Base-by-base conservation (phyloP, 208 protist species). In the Leishmania tropica region DNA sequence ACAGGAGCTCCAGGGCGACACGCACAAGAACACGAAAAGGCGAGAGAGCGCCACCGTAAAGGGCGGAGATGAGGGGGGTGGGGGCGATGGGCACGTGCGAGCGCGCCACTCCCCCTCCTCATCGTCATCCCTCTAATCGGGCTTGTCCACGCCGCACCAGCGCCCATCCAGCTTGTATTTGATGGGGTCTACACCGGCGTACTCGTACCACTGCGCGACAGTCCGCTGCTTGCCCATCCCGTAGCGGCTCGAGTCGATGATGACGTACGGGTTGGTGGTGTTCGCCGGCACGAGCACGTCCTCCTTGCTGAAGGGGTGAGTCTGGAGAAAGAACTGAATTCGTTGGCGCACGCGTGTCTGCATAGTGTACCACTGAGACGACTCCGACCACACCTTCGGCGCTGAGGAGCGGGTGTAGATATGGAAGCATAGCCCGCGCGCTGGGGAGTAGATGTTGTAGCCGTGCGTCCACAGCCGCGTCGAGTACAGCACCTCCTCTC, bases 401-500 rank as follows among this genome's bases (percentile, higher is more conserved):
- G 89, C 85, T 1, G 88, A 87, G 0, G 35, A 5, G 15, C 95
- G 89, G 11, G 62, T 78, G 80, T 98, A 98, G 21, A 92, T 90
- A 85, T 99, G 97, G 68, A 93, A 98, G 40, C 90, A 87, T 17
- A 98, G 67, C 31, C 92, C 88, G 40, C 78, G 78, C 17, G 77
- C 81, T 1, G 97, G 97, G 13, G 89, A 90, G 84, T 94, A 98
- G 31, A 99, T 90, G 79, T 97, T 94, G 84, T 93, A 99, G 11
- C 96, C 95, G 81, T 98, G 92, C 13, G 97, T 99, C 90, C 92
- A 99, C 74, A 98, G 65, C 6, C 96, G 88, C 68, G 93, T 81
- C 24, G 89, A 85, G 87, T 95, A 97, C 62, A 96, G 77, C 24
- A 96, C 90, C 84, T 98, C 98, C 85, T 99, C 98, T 4, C 98